These are phyloP conservation scores for Trichoderma lentiforme DNA, from an alignment of 2,329 filamentous ascomycete species.

Conservation along the genomic window DNA sequence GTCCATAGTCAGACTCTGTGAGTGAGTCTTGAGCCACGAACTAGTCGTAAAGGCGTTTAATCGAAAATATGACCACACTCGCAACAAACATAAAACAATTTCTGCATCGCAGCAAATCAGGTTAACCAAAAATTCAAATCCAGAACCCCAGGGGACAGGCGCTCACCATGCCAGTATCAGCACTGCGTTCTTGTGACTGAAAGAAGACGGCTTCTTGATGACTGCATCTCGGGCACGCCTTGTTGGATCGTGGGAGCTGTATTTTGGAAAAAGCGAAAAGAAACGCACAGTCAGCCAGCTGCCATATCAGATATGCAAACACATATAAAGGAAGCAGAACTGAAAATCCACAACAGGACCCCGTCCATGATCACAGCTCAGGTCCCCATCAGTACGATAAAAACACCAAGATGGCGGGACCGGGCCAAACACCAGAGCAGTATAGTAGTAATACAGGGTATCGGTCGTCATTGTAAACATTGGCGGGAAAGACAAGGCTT, in stretches of 20 bases:
- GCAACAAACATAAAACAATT: slow-evolving; percentile 93
- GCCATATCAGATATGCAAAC: slow-evolving; percentile 24
- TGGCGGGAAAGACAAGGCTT: neutral
- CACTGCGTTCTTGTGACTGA: slow-evolving; percentile 95
- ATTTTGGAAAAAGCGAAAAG: slow-evolving; percentile 32
- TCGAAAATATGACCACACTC: slow-evolving; percentile 85
- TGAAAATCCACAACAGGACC: slow-evolving; percentile 27
- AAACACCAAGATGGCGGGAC: neutral
- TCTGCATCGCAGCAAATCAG: slow-evolving; percentile 48
- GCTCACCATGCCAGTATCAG: slow-evolving; percentile 96
- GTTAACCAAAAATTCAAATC: neutral
- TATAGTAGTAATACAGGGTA: neutral
- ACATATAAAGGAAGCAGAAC: slow-evolving; percentile 22
- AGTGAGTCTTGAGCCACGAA: slow-evolving; percentile 24
- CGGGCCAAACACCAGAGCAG: neutral
- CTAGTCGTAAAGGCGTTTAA: slow-evolving; percentile 34
- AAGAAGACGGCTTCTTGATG: slow-evolving; percentile 96
- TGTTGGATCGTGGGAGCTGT: slow-evolving; percentile 88
- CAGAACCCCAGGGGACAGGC: neutral
- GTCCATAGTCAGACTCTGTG: neutral
- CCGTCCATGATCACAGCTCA: slow-evolving; percentile 1
- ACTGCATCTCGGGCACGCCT: slow-evolving; percentile 78
- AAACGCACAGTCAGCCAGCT: slow-evolving; percentile 43
- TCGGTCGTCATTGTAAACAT: neutral
- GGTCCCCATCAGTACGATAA: neutral